Evolutionary conservation across 2,329 filamentous ascomycete species (phyloP).

Genomic region (Pleomassaria siparia): DNA sequence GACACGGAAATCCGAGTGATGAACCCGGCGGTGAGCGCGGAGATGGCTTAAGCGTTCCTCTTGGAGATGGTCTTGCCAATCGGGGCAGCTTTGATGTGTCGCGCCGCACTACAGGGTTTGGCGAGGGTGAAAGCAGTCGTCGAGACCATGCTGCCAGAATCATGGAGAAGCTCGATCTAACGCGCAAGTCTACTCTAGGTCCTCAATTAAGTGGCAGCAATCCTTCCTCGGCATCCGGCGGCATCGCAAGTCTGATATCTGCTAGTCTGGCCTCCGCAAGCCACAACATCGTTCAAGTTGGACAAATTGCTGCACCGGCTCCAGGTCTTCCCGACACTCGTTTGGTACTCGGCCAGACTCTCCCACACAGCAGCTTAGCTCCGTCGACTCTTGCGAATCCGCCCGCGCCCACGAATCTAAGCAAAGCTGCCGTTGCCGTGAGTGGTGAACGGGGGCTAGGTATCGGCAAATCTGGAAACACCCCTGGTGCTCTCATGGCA

Average conservation of each 20-base stretch:
- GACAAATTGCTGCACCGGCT: constrained; percentile 46
- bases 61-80: constrained; percentile 55
- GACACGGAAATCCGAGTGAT: constrained; percentile 58
- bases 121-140: constrained; percentile 70
- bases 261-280: constrained; percentile 73
- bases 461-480: constrained; percentile 62
- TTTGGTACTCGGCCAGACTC: constrained; percentile 45
- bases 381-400: constrained; percentile 81
- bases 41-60: constrained; percentile 65
- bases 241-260: constrained; percentile 83
- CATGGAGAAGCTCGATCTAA: constrained; percentile 89
- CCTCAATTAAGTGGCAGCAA: constrained; percentile 45
- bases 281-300: constrained; percentile 73
- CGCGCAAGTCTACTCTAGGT: constrained; percentile 72
- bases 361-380: constrained; percentile 67
- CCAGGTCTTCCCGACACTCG: constrained; percentile 40
- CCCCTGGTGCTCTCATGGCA: constrained; percentile 84
- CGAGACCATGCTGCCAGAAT: constrained; percentile 84
- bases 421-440: constrained; percentile 79
- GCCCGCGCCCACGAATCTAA: constrained; percentile 81
- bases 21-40: constrained; percentile 61
- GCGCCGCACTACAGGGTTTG: constrained; percentile 54
- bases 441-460: constrained; percentile 74
- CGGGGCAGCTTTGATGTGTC: constrained; percentile 75
- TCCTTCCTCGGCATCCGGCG: constrained; percentile 55